Evolutionary conservation across 805 yeast species (phyloP), one percentile per base, ranked within the genome.

Genomic region (Yarrowia sp.): DNA sequence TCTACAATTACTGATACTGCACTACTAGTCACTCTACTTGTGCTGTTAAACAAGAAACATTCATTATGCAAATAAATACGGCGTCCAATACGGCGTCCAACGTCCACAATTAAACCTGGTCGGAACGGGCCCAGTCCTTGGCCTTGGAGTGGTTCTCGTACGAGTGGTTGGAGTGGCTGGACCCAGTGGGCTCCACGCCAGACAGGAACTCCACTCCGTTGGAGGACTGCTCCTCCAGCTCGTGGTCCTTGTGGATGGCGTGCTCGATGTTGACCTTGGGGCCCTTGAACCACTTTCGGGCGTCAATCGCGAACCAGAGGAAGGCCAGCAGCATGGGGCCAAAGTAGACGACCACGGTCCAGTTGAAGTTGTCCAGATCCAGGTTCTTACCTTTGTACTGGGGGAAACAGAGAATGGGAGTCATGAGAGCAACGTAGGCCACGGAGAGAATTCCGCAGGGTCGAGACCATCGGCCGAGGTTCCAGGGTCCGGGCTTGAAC

Each of bases 401-500:
- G 35, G 88, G 88, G 82, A 85, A 82, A 71, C 85, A 81, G 69
- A 85, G 77, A 66, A 85, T 79, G 49, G 88, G 88, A 61, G 83
- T 78, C 89, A 84, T 84, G 54, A 84, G 73, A 0, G 74, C 61
- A 7, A 84, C 85, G 70, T 82, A 84, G 1, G 82, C 76, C 59
- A 77, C 77, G 1, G 85, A 80, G n/a, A 81, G 66, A 40, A 74
- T 67, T 28, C 88, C 88, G 32, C 80, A 74, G 10, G 83, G 80
- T n/a, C 75, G 70, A 11, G 85, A 79, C 68, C 73, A 80, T 58
- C 71, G 74, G 19, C 91, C 91, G 67, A 87, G 77, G 72, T 81
- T 77, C 86, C 89, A 86, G 5, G 90, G 90, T 2, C 91, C 91
- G 1, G 83, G 84, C 67, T 76, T 76, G 76, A 86, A 87, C 0